Base-by-base conservation (phyloP, 176 grass and related monocot species). In the Leersia perrieri region DNA sequence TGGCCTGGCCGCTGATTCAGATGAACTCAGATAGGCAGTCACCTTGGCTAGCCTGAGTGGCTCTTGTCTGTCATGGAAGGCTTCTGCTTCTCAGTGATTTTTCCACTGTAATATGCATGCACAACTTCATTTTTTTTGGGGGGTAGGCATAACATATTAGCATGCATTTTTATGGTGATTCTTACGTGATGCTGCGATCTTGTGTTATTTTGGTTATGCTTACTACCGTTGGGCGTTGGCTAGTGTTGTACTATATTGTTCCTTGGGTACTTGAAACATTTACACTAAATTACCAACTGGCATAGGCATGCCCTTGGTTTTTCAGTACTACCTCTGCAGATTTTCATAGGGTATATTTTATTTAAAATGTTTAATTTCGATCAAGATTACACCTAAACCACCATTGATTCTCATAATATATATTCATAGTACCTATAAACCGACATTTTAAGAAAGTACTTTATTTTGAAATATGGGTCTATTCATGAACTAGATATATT, bases 41-140 rank as follows among this genome's bases (percentile, higher is more conserved):
- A 67, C 89, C 89, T 88, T 91, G 89, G 89, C 89, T 88, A 91
- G 27, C 28, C 89, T 82, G 60, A 85, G 47, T 77, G 58, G 89
- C 82, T 91, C 82, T 88, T 78, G 60, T 49, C 66, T 40, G 45
- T 82, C 77, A 91, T 88, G 85, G 66, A 81, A 88, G 85, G 77
- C 77, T 82, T 84, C 44, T 32, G 64, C 81, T 87, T 91, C 89
- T 86, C 68, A 20, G 51, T 83, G 25, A 11, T 60, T 18, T 29
- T 0, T 20, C 16, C 16, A 51, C 45, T 1, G 0, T 20, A n/a
- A n/a, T n/a, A 18, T 51, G 16, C 5, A 51, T 28, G 23, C 11
- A 30, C 30, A 79, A 23, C 18, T 51, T 67, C 66, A 60, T 44
- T 5, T 51, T 51, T 33, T 71, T 5, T 27, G 47, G 36, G 47